Evolutionary conservation across 257 asterid genomes (phyloP).

Genomic region (Rauvolfia tetraphylla): DNA sequence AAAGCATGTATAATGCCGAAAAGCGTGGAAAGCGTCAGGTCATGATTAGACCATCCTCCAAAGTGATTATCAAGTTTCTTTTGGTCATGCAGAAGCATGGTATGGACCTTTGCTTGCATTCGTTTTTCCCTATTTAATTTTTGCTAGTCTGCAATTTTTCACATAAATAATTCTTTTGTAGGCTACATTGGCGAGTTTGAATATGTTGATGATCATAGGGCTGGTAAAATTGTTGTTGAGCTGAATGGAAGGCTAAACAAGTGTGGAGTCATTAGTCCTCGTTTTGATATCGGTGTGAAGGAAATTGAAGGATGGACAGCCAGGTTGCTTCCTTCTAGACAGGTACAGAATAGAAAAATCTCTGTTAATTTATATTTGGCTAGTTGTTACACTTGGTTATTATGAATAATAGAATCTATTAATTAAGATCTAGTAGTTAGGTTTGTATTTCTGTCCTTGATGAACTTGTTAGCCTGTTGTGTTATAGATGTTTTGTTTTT

Average conservation of each 20-base stretch:
- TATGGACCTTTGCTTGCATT: background rate
- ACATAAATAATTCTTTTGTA: background rate
- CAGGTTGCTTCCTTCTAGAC: constrained; percentile 39
- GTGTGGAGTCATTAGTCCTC: constrained; percentile 42
- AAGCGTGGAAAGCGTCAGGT: constrained; percentile 41
- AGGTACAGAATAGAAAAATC: constrained; percentile 13
- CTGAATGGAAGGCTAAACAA: constrained; percentile 37
- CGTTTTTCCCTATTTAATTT: too few species aligned
- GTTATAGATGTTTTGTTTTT: too few species aligned
- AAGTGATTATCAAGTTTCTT: constrained; percentile 38
- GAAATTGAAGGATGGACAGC: constrained; percentile 44
- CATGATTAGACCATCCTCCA: constrained; percentile 38
- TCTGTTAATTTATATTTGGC: background rate
- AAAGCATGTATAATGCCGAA: constrained; percentile 42
- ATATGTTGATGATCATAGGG: constrained; percentile 34
- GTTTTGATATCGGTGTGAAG: constrained; percentile 29
- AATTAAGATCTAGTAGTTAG: too few species aligned
- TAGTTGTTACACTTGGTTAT: too few species aligned
- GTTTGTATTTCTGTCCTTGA: too few species aligned
- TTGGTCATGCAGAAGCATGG: constrained; percentile 40
- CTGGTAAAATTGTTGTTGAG: constrained; percentile 38
- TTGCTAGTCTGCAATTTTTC: background rate
- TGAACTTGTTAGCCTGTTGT: too few species aligned
- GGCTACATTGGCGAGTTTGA: constrained; percentile 41
- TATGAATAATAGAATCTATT: too few species aligned